Evolutionary conservation across 768 basidiomycete species (phyloP), one percentile per base, ranked within the genome.

Genomic region (Cyclocybe cylindracea): DNA sequence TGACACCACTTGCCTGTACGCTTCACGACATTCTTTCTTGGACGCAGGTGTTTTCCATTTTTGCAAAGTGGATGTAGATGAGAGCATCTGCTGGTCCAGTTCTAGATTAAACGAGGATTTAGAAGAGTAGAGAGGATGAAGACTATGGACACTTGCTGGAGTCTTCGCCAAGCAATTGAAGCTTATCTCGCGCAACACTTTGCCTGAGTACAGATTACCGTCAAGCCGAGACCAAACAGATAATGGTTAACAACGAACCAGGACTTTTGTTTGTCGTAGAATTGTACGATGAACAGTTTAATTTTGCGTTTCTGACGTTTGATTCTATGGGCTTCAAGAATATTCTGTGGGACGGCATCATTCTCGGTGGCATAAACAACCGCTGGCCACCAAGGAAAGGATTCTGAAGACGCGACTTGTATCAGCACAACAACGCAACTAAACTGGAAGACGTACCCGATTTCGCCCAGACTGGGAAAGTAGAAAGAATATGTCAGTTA

Each of bases 321-420:
- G 32, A 65, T 61, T 50, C 69, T 66, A 51, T 61, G 63, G 32
- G 51, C 57, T 34, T 59, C 41, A 29, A 63, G 40, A 45, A 79
- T 68, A 31, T 73, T 71, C 18, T 46, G 39, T 34, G 88, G 88
- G n/a, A 93, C 78, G 0, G 64, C 65, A 1, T 73, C 66, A 42
- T 87, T 81, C 37, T 85, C 81, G 7, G 80, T 77, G 19, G 85
- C 83, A 46, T 78, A 86, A 11, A 94, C 79, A 7, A 89, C 83
- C 7, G 86, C 94, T 37, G 94, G 91, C 86, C 89, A 96, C 85
- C 86, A 95, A 1, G 94, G 94, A 60, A 76, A 94, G 0, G 85
- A 79, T 34, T 73, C 91, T 91, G 52, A 24, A 44, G n/a, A 50
- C 10, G 7, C 18, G 44, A 42, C 45, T 43, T 58, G 43, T 44